Evolutionary conservation across 2,329 filamentous ascomycete species (phyloP).

Genomic region (Ilyonectria sp.): DNA sequence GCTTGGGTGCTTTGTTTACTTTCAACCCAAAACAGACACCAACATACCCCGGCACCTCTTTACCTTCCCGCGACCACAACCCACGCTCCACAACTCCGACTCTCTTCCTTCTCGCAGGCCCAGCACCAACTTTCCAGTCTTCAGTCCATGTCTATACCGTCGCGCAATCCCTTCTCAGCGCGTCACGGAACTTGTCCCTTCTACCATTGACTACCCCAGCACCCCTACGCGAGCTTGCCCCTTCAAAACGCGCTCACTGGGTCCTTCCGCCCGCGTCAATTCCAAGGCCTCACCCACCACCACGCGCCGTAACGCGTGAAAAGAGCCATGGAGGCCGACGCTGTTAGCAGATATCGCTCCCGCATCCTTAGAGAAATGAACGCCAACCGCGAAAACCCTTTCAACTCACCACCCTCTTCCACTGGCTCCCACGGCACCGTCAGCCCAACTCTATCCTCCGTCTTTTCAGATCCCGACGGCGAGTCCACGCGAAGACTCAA

Average conservation of each 20-base stretch:
- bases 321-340: conserved; percentile 60
- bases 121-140: conserved; percentile 26
- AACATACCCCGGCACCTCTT: conserved; percentile 34
- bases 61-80: conserved; percentile 41
- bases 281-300: conserved; percentile 39
- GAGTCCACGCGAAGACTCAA: conserved; percentile 68
- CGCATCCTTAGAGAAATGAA: conserved; percentile 68
- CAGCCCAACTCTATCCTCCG: conserved; percentile 67
- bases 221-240: conserved; percentile 30
- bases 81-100: conserved; percentile 38
- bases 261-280: conserved; percentile 37
- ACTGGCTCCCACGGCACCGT: conserved; percentile 72
- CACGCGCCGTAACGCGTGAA: conserved; percentile 44
- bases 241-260: conserved; percentile 40
- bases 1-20: conserved; percentile 52
- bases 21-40: conserved; percentile 51
- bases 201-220: conserved; percentile 42
- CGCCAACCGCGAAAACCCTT: conserved; percentile 68
- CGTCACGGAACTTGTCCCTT: conserved; percentile 27
- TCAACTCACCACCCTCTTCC: conserved; percentile 72
- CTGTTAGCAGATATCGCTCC: conserved; percentile 60
- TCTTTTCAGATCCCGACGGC: conserved; percentile 68
- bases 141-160: conserved; percentile 31
- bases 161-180: conserved; percentile 36
- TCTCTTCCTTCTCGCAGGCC: conserved; percentile 37